Evolutionary conservation across 805 yeast genomes (phyloP).

Genomic region (Candida insectorum): DNA sequence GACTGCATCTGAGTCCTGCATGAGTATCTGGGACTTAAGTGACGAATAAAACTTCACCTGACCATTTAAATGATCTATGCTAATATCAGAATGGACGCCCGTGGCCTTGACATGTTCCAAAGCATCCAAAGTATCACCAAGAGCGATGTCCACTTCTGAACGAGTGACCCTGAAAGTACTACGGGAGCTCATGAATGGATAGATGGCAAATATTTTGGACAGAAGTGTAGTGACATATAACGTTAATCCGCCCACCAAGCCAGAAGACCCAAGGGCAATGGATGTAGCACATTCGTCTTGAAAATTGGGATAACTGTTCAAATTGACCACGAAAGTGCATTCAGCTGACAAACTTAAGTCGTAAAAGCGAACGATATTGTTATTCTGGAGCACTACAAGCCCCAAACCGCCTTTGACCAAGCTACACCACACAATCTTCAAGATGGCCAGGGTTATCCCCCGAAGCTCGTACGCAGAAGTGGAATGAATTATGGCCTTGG

Average conservation of each 20-base stretch:
- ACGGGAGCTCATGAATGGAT: conserved; percentile 20
- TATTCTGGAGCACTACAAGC: conserved; percentile 22
- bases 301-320: conserved; percentile 9
- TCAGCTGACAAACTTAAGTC: conserved; percentile 4
- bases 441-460: conserved; percentile 13
- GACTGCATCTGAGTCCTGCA: conserved; percentile 1
- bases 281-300: conserved; percentile 17
- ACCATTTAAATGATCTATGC: not conserved
- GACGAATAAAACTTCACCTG: conserved; percentile 4
- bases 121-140: conserved; percentile 9
- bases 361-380: conserved; percentile 13
- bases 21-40: not conserved
- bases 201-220: conserved; percentile 22
- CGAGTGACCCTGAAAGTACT: not conserved
- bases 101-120: too few relatives aligned
- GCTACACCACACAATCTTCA: conserved; percentile 26
- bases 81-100: too few relatives aligned
- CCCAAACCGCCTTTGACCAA: conserved; percentile 15
- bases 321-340: conserved; percentile 16
- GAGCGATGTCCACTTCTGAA: conserved; percentile 7
- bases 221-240: conserved; percentile 22
- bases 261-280: conserved; percentile 26
- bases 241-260: conserved; percentile 24
- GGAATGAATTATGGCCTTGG: conserved; percentile 4
- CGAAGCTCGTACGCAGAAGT: conserved; percentile 13